These are phyloP conservation scores for Aspergillus incahuasiensis DNA, from an alignment of 495 filamentous ascomycete species.

Conservation along the genomic window DNA sequence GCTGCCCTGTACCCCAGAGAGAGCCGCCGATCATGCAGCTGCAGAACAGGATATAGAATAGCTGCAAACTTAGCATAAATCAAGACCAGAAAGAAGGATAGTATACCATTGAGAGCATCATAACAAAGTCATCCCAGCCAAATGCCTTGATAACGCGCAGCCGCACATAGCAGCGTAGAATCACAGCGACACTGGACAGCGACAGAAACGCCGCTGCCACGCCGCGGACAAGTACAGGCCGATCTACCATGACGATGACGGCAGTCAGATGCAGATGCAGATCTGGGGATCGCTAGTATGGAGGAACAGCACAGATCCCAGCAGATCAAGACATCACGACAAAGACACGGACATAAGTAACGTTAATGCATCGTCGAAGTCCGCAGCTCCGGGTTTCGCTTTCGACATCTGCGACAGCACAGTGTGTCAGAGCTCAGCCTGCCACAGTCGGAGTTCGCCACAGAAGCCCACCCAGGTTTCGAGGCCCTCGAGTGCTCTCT, in stretches of 20 bases:
- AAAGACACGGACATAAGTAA: neutral
- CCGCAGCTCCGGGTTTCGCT: neutral
- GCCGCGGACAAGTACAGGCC: neutral
- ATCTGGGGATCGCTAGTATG: neutral
- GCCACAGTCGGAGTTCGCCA: neutral
- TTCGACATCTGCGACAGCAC: neutral
- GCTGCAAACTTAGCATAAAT: neutral
- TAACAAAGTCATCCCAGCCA: slow-evolving; percentile 8
- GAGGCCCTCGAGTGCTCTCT: neutral
- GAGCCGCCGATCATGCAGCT: slow-evolving; percentile 18
- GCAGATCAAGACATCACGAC: neutral
- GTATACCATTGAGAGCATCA: slow-evolving; percentile 11
- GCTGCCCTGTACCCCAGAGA: slow-evolving; percentile 18
- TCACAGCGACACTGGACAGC: slow-evolving; percentile 5
- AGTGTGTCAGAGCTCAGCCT: neutral
- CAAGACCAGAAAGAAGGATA: neutral
- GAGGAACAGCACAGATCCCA: neutral
- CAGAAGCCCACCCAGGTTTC: neutral
- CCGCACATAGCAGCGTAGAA: slow-evolving; percentile 10
- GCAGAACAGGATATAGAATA: slow-evolving; percentile 18
- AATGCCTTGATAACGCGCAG: slow-evolving; percentile 10
- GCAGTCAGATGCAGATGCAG: neutral
- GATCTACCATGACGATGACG: slow-evolving; percentile 7
- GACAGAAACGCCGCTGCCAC: slow-evolving; percentile 5
- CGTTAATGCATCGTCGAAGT: neutral